A percentile compares a stretch with the other conserved stretches of the same genome.
Conservation (phyloP, 2,329 filamentous ascomycete species). For the Monascus ruber region DNA sequence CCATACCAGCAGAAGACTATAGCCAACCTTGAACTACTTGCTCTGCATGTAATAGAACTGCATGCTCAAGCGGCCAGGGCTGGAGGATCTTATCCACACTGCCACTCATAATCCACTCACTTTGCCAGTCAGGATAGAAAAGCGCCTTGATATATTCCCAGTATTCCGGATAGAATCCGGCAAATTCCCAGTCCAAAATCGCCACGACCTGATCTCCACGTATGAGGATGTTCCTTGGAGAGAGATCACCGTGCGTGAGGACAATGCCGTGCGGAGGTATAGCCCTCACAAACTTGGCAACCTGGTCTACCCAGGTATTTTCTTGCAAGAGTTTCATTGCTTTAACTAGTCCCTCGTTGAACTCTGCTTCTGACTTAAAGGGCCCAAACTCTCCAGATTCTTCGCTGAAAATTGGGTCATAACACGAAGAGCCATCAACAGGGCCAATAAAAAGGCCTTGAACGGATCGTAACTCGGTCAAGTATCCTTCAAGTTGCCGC, state of each 20-base stretch:
- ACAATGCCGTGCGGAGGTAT: constrained; percentile 11
- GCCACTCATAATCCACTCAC: constrained; percentile 8
- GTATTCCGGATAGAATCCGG: constrained; percentile 17
- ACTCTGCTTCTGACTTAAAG: constrained; percentile 7
- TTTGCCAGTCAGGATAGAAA: constrained; percentile 8
- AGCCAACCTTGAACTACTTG: too few species aligned
- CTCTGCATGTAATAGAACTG: constrained; percentile 7
- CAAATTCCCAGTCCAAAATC: constrained; percentile 7
- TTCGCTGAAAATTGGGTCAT: constrained; percentile 7
- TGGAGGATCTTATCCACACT: constrained; percentile 7
- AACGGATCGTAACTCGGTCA: constrained; percentile 6
- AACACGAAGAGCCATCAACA: constrained; percentile 7
- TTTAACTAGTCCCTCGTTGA: constrained; percentile 6
- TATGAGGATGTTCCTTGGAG: constrained; percentile 15
- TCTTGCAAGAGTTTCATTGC: constrained; percentile 5
- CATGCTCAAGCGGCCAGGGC: constrained; percentile 9
- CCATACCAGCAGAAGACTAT: too few species aligned
- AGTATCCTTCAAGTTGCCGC: constrained; percentile 4
- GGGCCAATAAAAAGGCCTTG: constrained; percentile 8
- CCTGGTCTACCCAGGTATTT: constrained; percentile 5
- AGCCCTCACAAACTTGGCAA: constrained; percentile 5
- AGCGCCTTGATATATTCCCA: constrained; percentile 18
- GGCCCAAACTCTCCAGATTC: constrained; percentile 6
- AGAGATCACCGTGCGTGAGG: constrained; percentile 16
- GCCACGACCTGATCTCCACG: constrained; percentile 12